Conservation (phyloP, 129 eudicot species). For the sunflower (Helianthus annuus) region HanXRQr2.0-SUNRISE NC_035445.2:138014373-138014872, state of each 20-base stretch:
- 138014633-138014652: slow-evolving; percentile 8
- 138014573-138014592: background rate
- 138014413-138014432: no score
- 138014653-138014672: slow-evolving; percentile 16
- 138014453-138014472: no score
- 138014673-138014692: slow-evolving; percentile 12
- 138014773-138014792: slow-evolving; percentile 33
- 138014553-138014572: background rate
- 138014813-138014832: slow-evolving; percentile 85
- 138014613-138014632: background rate
- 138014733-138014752: background rate
- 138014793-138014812: slow-evolving; percentile 52
- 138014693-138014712: slow-evolving; percentile 8
- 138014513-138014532: no score
- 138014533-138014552: no score
- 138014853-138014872: slow-evolving; percentile 65
- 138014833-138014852: slow-evolving; percentile 80
- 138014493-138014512: no score
- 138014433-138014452: no score
- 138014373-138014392: no score
- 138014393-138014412: no score
- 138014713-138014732: background rate
- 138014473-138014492: no score
- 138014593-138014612: no score
- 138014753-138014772: background rate